Evolutionary conservation across 192 early-diverging fungal species (phyloP).

Genomic region (Rhizoclosmatium globosum): DNA sequence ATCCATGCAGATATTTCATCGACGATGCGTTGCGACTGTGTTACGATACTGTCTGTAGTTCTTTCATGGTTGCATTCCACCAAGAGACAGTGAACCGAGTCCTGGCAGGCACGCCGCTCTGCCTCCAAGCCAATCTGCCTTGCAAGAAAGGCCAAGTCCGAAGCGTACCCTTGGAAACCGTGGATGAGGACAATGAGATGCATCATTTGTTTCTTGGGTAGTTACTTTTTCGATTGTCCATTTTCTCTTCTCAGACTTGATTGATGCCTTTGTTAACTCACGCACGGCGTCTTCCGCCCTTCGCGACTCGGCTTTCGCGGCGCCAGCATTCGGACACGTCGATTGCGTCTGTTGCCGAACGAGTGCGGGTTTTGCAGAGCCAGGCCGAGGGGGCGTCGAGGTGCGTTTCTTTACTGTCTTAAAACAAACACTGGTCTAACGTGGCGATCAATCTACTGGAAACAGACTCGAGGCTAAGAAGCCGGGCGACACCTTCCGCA

Average conservation of each 20-base stretch:
- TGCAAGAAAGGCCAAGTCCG: constrained; percentile 13
- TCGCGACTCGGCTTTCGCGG: neutral
- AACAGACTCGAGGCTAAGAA: neutral
- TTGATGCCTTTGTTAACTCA: too few species aligned
- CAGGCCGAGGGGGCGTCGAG: neutral
- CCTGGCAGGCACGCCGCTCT: neutral
- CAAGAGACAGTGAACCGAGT: neutral
- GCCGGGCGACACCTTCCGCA: neutral
- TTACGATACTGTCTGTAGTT: neutral
- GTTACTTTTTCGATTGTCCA: too few species aligned
- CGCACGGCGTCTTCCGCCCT: neutral
- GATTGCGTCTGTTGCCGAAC: neutral
- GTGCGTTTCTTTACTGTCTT: too few species aligned
- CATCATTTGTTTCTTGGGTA: too few species aligned
- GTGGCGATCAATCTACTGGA: neutral
- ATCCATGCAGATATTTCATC: neutral
- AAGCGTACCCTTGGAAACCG: constrained; percentile 14
- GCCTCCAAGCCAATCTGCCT: neutral
- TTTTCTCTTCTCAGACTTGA: too few species aligned
- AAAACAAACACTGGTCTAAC: too few species aligned
- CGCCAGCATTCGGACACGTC: neutral
- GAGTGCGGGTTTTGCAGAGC: neutral
- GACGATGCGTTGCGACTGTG: constrained; percentile 4
- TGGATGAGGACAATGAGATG: neutral
- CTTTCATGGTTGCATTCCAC: constrained; percentile 6